Evolutionary conservation across 2,329 filamentous ascomycete genomes (phyloP).

Genomic region (Aphanocladium album): DNA sequence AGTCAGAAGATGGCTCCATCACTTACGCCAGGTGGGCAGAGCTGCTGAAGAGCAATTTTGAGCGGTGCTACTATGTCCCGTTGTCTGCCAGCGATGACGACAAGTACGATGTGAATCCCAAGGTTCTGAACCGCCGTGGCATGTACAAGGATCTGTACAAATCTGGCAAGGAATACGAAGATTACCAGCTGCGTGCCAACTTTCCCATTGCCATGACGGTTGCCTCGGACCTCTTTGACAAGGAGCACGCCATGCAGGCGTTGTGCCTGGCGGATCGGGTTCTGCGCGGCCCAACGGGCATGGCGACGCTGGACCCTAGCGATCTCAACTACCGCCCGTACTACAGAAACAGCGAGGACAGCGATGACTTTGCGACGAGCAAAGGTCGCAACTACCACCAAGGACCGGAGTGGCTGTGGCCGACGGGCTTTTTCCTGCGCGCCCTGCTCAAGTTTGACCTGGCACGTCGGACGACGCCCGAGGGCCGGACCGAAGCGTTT

Average conservation of each 20-base stretch:
- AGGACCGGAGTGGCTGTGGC: conserved; percentile 97
- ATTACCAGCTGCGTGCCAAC: conserved; percentile 93
- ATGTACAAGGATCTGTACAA: conserved; percentile 98
- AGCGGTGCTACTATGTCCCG: conserved; percentile 87
- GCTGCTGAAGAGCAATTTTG: conserved; percentile 79
- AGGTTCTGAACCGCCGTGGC: conserved; percentile 79
- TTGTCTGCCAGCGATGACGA: conserved; percentile 61
- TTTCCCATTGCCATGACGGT: conserved; percentile 95
- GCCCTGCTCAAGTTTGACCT: conserved; percentile 89
- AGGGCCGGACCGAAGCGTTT: conserved; percentile 79
- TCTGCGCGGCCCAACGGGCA: conserved; percentile 82
- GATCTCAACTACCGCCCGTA: conserved; percentile 92
- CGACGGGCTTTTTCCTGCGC: conserved; percentile 89
- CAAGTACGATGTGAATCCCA: conserved; percentile 74
- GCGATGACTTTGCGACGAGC: conserved; percentile 80
- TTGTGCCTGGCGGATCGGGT: conserved; percentile 74
- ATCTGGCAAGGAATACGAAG: conserved; percentile 92
- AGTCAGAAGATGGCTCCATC: conserved; percentile 54
- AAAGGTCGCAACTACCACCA: conserved; percentile 98
- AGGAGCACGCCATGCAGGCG: conserved; percentile 70
- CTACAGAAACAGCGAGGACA: conserved; percentile 94
- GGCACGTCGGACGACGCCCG: conserved; percentile 51
- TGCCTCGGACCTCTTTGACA: conserved; percentile 80
- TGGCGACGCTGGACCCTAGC: conserved; percentile 89
- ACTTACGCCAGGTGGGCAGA: conserved; percentile 74